Percentiles rank a stretch among this genome's conserved stretches.
These are phyloP conservation scores for Pseudocercospora ulei DNA, from an alignment of 2,329 filamentous ascomycete species.

Conservation along the genomic window DNA sequence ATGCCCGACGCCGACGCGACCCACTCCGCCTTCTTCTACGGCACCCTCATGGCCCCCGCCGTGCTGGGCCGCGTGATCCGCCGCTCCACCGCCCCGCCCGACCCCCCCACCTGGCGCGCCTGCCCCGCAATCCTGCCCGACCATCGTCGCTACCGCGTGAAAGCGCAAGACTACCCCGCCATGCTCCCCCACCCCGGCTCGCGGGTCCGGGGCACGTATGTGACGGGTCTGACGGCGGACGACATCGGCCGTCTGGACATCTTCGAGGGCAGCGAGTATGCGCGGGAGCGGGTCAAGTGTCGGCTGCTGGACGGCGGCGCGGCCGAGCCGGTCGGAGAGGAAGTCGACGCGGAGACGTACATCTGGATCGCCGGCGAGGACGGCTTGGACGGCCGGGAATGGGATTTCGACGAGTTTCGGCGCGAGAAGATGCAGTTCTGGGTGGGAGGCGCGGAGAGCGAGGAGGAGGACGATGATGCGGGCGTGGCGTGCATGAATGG, in stretches of 20 bases:
- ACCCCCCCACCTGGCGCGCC: constrained; percentile 52
- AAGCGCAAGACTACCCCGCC: constrained; percentile 66
- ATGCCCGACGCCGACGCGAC: constrained; percentile 3
- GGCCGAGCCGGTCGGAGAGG: constrained; percentile 26
- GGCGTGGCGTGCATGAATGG: constrained; percentile 35
- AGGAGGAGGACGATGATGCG: constrained; percentile 41
- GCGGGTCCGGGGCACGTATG: constrained; percentile 63
- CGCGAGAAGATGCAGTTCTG: constrained; percentile 59
- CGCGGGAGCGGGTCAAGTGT: constrained; percentile 44
- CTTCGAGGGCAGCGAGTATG: constrained; percentile 74
- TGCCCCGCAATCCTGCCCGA: constrained; percentile 65
- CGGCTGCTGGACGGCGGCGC: constrained; percentile 5
- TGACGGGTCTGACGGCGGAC: constrained; percentile 65
- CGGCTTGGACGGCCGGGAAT: constrained; percentile 61
- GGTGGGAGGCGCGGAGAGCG: constrained; percentile 40
- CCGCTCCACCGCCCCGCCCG: constrained; percentile 45
- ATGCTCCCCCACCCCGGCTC: constrained; percentile 47
- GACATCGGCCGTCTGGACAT: constrained; percentile 66
- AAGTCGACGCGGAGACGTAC: constrained; percentile 41
- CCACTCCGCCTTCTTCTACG: constrained; percentile 56
- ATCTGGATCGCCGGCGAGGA: constrained; percentile 44
- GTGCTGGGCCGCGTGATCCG: constrained; percentile 82
- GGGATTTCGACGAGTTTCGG: constrained; percentile 80
- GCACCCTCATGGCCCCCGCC: constrained; percentile 68
- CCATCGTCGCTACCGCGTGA: constrained; percentile 62